Base-by-base conservation (phyloP, 1,284 basidiomycete species). In the Tylopilus sp. region DNA sequence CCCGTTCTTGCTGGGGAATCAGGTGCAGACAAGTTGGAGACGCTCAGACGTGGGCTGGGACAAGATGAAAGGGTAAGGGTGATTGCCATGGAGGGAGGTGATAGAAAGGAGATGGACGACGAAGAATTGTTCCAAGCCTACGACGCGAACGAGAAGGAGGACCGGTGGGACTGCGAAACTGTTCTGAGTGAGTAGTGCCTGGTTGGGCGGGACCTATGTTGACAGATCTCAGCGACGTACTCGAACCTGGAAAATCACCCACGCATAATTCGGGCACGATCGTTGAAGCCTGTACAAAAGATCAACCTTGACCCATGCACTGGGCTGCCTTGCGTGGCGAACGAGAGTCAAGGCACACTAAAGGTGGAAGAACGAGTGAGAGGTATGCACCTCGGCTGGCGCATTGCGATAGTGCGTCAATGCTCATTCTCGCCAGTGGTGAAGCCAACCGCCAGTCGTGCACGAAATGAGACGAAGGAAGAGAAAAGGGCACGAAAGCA, bases 161-260 rank as follows among this genome's bases (percentile, higher is more conserved):
- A 91, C 53, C 76, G 84, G 53, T 97, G 95, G 94, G 94, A 98
- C 65, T 94, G 91, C 51, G 92, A 97, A 70, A 95, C 91, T 0
- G 89, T 98, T 44, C 74, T 97, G 2, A 85, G 94, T 95, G 65
- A 67, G 88, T 76, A 23, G 38, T 18, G 35, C 19, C 35, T 44
- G 15, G 41, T 19, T 23, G 25, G 35, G 25, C 13, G 21, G 10
- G 21, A 13, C 21, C 7, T n/a, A 33, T 40, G 8, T 55, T 65
- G 31, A 65, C 26, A n/a, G 34, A 37, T 29, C n/a, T 15, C 61
- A 96, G 93, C 86, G n/a, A 97, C 93, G 1, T 94, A 94, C 65
- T 89, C 91, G 15, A 97, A 95, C 63, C 75, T 96, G 4, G 95
- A 96, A 66, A 97, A 98, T 63, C 94, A 97, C 64, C 94, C 94